phyloP scores from a whole-genome alignment of 768 basidiomycete species.

The Dentipellis sp. region DNA sequence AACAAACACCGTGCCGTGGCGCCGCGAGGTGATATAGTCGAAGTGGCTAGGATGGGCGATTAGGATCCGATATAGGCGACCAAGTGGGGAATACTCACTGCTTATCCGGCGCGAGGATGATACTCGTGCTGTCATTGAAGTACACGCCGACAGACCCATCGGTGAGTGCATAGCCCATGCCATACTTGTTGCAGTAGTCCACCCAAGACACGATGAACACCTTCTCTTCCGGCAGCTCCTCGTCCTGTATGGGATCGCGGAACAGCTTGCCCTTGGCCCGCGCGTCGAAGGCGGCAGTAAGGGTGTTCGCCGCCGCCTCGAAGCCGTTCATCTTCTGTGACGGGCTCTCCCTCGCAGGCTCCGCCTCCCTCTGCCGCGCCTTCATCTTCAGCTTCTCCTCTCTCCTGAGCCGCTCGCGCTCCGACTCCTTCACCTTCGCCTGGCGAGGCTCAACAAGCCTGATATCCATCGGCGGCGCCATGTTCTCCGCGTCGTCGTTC shows the following conservation, averaged over 20 bases:
- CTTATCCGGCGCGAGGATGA: constrained; percentile 82
- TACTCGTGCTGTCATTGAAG: constrained; percentile 90
- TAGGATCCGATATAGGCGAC: background rate
- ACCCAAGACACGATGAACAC: constrained; percentile 99
- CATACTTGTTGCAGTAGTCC: constrained; percentile 98
- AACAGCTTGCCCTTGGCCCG: constrained; percentile 55
- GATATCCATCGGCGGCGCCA: constrained; percentile 19
- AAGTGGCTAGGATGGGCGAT: constrained; percentile 51
- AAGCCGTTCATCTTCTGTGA: constrained; percentile 43
- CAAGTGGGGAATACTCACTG: constrained; percentile 41
- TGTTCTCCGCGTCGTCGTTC: constrained; percentile 25
- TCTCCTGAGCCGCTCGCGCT: background rate
- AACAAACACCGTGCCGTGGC: constrained; percentile 56
- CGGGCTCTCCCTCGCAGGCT: constrained; percentile 17
- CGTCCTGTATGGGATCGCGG: constrained; percentile 50
- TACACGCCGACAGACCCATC: constrained; percentile 93
- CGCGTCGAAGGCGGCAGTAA: constrained; percentile 59
- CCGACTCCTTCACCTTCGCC: constrained; percentile 8
- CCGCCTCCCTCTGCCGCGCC: constrained; percentile 1
- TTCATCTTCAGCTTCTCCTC: constrained; percentile 16
- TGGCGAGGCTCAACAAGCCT: constrained; percentile 2
- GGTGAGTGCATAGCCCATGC: constrained; percentile 97
- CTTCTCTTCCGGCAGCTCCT: constrained; percentile 47
- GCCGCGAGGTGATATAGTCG: constrained; percentile 73
- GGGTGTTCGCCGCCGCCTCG: constrained; percentile 49